Percentiles rank a stretch among this genome's conserved stretches.
Conservation (phyloP, 192 early-diverging fungal genomes). For the Rhizophagus clarus region DNA sequence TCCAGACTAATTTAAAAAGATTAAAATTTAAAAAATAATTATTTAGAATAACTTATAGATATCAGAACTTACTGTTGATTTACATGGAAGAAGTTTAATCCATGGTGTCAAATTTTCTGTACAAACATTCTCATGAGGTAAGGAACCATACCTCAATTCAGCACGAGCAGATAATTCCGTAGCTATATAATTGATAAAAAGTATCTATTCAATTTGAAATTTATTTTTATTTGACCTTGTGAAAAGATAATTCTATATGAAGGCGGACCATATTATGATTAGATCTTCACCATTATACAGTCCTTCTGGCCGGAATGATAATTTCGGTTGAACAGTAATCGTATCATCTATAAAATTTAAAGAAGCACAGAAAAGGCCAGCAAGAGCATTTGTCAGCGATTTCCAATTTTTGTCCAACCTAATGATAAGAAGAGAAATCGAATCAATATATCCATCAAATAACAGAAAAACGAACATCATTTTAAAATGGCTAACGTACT, state of each 20-base stretch:
- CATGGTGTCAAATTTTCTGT: constrained; percentile 99
- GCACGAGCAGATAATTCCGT: constrained; percentile 21
- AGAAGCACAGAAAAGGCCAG: constrained; percentile 95
- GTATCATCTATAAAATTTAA: constrained; percentile 90
- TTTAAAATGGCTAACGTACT: constrained; percentile 13
- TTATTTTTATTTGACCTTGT: background rate
- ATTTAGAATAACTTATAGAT: background rate
- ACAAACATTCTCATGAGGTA: constrained; percentile 93
- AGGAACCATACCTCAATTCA: constrained; percentile 70
- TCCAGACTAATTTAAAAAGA: constrained; percentile 60
- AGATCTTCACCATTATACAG: constrained; percentile 37
- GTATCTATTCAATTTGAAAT: background rate
- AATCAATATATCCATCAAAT: background rate
- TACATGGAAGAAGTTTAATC: constrained; percentile 94
- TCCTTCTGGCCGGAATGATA: constrained; percentile 56
- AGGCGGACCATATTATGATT: background rate
- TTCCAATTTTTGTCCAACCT: constrained; percentile 80
- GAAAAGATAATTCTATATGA: background rate
- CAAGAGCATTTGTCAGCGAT: constrained; percentile 85
- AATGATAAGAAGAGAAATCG: too few relatives aligned
- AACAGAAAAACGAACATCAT: background rate
- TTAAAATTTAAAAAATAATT: background rate
- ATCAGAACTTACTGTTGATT: constrained; percentile 53
- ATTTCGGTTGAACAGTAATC: constrained; percentile 62
- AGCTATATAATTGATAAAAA: background rate